phyloP scores from a whole-genome alignment of 495 filamentous ascomycete genomes.

The Annulohypoxylon nitens region DNA sequence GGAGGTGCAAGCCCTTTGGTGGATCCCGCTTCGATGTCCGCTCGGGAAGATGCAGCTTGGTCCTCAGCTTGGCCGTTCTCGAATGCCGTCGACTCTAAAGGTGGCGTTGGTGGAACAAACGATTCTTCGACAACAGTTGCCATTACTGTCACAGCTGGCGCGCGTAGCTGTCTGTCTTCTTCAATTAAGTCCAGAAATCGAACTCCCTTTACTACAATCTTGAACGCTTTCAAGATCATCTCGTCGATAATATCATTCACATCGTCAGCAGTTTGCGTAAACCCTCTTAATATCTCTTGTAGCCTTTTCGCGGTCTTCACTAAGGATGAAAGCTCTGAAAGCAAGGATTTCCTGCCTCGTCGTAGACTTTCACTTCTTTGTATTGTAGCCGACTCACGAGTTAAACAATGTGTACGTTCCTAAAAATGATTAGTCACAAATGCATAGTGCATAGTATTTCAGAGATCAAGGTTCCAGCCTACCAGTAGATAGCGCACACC shows the following conservation, averaged over 20 bases:
- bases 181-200: conserved; percentile 92
- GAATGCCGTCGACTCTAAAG: conserved; percentile 68
- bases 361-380: conserved; percentile 81
- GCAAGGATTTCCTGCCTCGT: conserved; percentile 82
- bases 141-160: conserved; percentile 68
- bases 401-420: conserved; percentile 91
- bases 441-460: not conserved
- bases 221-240: conserved; percentile 93
- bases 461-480: conserved; percentile 54
- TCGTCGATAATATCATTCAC: conserved; percentile 87
- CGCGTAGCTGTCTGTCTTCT: conserved; percentile 68
- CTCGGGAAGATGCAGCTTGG: conserved; percentile 57
- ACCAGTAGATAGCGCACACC: conserved; percentile 92
- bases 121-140: conserved; percentile 73
- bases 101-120: conserved; percentile 77
- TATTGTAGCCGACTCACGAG: conserved; percentile 80
- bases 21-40: conserved; percentile 46
- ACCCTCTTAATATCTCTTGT: conserved; percentile 69
- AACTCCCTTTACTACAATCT: conserved; percentile 90
- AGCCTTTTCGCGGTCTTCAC: conserved; percentile 88
- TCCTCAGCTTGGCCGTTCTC: conserved; percentile 50
- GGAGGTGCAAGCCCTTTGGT: conserved; percentile 49
- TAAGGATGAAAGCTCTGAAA: conserved; percentile 89
- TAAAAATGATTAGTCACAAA: conserved; percentile 52
- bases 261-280: conserved; percentile 65